These are phyloP conservation scores for Ricinus communis DNA, from an alignment of 345 rosid genomes.

Conservation along the genomic window DNA sequence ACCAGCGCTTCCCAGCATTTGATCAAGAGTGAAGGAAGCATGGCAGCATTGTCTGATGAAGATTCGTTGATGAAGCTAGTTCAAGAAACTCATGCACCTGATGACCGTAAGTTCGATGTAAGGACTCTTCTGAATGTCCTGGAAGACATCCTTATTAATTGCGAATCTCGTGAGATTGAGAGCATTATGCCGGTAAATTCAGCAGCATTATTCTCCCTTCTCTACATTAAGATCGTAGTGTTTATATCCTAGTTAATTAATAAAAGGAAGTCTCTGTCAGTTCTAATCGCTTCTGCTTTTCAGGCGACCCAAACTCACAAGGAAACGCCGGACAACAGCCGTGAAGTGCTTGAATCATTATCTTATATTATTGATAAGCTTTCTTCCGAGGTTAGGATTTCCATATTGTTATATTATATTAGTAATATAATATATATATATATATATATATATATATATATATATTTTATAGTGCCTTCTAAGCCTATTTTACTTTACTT, in stretches of 20 bases:
- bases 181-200: too few relatives aligned
- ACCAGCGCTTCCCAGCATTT: slow-evolving; percentile 14
- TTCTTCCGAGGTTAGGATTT: slow-evolving; percentile 19
- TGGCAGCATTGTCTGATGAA: slow-evolving; percentile 52
- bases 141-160: slow-evolving; percentile 52
- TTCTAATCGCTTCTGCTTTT: not conserved
- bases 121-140: slow-evolving; percentile 53
- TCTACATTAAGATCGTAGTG: too few relatives aligned
- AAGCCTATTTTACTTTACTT: too few relatives aligned
- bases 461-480: too few relatives aligned
- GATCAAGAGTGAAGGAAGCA: slow-evolving; percentile 38
- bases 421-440: too few relatives aligned
- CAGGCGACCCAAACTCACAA: slow-evolving; percentile 15
- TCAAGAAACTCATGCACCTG: slow-evolving; percentile 57
- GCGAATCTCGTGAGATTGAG: too few relatives aligned
- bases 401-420: not conserved
- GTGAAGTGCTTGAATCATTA: slow-evolving; percentile 1
- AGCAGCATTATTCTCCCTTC: too few relatives aligned
- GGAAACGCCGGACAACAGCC: slow-evolving; percentile 21
- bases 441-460: too few relatives aligned
- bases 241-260: too few relatives aligned
- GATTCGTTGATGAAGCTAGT: slow-evolving; percentile 58
- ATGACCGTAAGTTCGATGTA: slow-evolving; percentile 65
- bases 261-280: too few relatives aligned
- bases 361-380: slow-evolving; percentile 28